Evolutionary conservation across 768 basidiomycete species (phyloP).

Genomic region (Boletus pseudo-olivaceus): DNA sequence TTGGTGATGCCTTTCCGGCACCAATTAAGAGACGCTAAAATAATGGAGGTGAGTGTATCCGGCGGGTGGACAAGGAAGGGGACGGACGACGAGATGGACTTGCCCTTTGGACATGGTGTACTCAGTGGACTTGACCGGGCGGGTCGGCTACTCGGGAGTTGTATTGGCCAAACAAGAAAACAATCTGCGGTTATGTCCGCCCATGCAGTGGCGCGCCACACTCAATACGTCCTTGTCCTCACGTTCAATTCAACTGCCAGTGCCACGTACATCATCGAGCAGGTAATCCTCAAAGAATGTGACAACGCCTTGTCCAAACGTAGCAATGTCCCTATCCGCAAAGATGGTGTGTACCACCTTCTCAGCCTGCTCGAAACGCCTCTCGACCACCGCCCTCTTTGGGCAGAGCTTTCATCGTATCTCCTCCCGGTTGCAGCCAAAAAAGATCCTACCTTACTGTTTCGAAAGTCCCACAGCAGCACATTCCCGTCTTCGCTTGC

Average conservation of each 20-base stretch:
- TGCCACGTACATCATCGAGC: constrained; percentile 10
- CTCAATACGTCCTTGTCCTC: background rate
- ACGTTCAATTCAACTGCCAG: background rate
- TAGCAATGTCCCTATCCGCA: constrained; percentile 37
- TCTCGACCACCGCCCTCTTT: constrained; percentile 37
- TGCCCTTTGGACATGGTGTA: constrained; percentile 63
- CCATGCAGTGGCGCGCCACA: constrained; percentile 9
- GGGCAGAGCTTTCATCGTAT: constrained; percentile 19
- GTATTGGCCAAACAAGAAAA: constrained; percentile 20
- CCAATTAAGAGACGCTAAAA: constrained; percentile 77
- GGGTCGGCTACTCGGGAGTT: background rate
- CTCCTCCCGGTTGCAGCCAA: constrained; percentile 9
- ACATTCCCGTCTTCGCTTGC: constrained; percentile 44
- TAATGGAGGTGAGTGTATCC: constrained; percentile 10
- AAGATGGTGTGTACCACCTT: constrained; percentile 41
- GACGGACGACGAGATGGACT: constrained; percentile 74
- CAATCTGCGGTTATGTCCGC: constrained; percentile 6
- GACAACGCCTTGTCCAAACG: constrained; percentile 38
- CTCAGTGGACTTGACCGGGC: background rate
- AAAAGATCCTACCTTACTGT: constrained; percentile 37
- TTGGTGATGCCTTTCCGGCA: constrained; percentile 93
- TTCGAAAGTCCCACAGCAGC: constrained; percentile 50
- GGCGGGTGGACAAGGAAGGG: constrained; percentile 5
- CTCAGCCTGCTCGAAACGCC: constrained; percentile 30
- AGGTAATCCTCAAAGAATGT: constrained; percentile 37